phyloP scores from a whole-genome alignment of 75 land plant genomes.

The Adiantum capillusveneris region DNA sequence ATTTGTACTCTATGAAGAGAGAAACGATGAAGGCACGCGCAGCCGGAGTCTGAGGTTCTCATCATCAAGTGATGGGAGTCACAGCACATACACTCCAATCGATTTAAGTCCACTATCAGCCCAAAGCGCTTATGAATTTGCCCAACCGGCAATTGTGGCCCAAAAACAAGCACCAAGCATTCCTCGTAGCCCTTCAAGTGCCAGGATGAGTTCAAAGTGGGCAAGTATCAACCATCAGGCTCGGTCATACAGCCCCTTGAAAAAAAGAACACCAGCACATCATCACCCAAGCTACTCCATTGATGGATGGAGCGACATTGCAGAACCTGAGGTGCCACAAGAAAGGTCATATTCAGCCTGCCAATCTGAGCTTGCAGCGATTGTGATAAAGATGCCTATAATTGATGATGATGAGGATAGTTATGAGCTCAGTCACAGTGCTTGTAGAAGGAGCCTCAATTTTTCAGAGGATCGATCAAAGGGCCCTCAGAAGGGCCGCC shows the following conservation, averaged over 20 bases:
- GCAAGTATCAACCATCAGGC: neutral
- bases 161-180: neutral
- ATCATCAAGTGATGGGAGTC: neutral
- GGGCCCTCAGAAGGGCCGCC: no score
- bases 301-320: slow-evolving; percentile 3
- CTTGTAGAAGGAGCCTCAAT: no score
- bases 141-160: neutral
- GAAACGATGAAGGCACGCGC: neutral
- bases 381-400: neutral
- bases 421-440: no score
- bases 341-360: neutral
- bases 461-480: no score
- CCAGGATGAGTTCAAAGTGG: neutral
- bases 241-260: neutral
- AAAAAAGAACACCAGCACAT: no score
- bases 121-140: neutral
- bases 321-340: neutral
- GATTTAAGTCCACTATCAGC: neutral
- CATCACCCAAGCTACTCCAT: neutral
- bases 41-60: neutral
- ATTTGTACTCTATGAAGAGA: neutral
- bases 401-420: no score
- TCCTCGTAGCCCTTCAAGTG: neutral
- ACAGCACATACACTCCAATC: neutral
- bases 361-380: neutral